Base-by-base conservation (phyloP, 2,329 filamentous ascomycete species). In the Calonectria pseudoreteaudii region DNA sequence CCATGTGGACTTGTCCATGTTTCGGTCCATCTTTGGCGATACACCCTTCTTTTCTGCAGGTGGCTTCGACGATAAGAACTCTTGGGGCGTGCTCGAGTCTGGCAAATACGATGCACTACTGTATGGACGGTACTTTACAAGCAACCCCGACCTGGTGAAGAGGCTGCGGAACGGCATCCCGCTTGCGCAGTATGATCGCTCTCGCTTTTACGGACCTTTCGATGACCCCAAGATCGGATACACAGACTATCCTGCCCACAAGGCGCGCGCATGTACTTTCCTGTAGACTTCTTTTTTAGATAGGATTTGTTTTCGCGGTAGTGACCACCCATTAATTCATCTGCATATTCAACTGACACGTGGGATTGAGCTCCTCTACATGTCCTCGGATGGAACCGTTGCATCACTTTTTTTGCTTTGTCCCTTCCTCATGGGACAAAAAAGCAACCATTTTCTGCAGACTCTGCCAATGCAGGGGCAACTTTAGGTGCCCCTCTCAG, bases 21-120 rank as follows among this genome's bases (percentile, higher is more conserved):
- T 91, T 77, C 86, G 88, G 26, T 76, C 85, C 14, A 91, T 91
- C 72, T 88, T 90, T 66, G 86, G 86, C 2, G 81, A 83, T 8
- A 89, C 89, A 0, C 89, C 89, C 0, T 90, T 91, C 81, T 86
- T 92, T 74, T 87, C 89, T 0, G 89, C 88, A 0, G 90, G 90
- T 8, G 90, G 90, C 0, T 92, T 87, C 81, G 84, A 88, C 66
- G 85, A 90, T 52, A 83, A 83, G 47, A 91, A 90, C 74, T 85
- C 84, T 0, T 88, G 86, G 83, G 87, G 86, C 2, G 85, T 88
- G 0, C 3, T 82, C 0, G 82, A 83, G 50, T 78, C 90, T 2
- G 85, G 85, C 3, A 84, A 81, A 31, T 88, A 88, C 68, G 88
- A 90, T 74, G 88, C 81, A 11, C 76, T 90, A 31, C 69, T 88